Base-by-base conservation (phyloP, 2,329 filamentous ascomycete species). In the Plenodomus lindquistii region DNA sequence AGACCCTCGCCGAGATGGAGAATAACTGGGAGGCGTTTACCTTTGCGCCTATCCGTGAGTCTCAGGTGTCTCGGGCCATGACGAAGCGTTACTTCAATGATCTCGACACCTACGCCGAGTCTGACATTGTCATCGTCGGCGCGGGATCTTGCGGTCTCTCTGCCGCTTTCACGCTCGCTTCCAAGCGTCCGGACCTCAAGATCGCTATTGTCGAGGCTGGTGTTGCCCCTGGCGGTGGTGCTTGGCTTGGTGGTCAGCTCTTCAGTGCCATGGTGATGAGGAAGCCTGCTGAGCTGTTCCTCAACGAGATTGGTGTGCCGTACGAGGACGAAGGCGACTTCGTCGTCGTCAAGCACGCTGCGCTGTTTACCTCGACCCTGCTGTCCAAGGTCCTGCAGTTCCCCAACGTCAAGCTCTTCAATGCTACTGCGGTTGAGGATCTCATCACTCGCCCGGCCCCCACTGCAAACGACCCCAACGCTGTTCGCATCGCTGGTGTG, bases 221-320 rank as follows among this genome's bases (percentile, higher is more conserved):
- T 40, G 91, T 96, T 38, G 87, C 89, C 42, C 92, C 91, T 43
- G 77, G 83, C 75, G 91, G 91, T 57, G 91, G 91, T 65, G 91
- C 91, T 53, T 96, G 91, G 91, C 85, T 96, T 38, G 92, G 92
- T 48, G 91, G 91, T 16, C 92, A 96, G 79, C 88, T 96, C 48
- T 96, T 97, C 84, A 89, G 85, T 52, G 91, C 91, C 68, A 96
- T 96, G 91, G 83, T 96, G 40, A 91, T 97, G 86, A 88, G 91
- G 65, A 95, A 94, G 80, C 91, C 92, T 11, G 91, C 91, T 44
- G 88, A 96, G 68, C 83, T 82, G 46, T 96, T 96, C 79, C 79
- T 96, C 49, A 79, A 81, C 36, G 90, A 95, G 65, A 74, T 96
- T 15, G 90, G 88, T 49, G 86, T 96, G 6, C 85, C 89, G 0